phyloP scores from a whole-genome alignment of 768 basidiomycete genomes.

The button mushroom (Agaricus bisporus) region DNA sequence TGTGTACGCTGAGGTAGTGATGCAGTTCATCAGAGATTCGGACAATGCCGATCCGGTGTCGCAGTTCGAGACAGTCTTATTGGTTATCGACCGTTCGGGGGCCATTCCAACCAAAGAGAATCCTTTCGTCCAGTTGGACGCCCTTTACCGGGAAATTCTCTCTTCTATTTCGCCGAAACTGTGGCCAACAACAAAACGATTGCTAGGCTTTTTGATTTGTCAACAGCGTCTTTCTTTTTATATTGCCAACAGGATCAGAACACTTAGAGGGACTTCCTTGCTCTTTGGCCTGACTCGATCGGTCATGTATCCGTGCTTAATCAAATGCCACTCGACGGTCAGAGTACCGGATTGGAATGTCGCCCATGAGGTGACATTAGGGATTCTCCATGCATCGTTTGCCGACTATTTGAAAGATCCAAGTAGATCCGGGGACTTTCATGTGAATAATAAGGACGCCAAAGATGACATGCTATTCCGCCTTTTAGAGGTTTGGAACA shows the following conservation, averaged over 20 bases:
- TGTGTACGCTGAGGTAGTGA: neutral
- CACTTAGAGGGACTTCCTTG: neutral
- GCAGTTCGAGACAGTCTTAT: neutral
- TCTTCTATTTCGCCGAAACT: neutral
- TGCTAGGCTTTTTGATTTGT: neutral
- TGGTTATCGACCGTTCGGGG: neutral
- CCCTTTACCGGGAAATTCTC: neutral
- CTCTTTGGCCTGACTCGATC: neutral
- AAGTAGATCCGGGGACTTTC: neutral
- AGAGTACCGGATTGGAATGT: neutral
- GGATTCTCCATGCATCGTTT: constrained; percentile 35
- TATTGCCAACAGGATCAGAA: neutral
- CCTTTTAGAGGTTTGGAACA: neutral
- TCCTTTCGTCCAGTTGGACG: neutral
- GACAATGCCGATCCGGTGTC: neutral
- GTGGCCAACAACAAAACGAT: neutral
- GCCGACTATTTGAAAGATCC: neutral
- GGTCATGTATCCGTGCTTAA: neutral
- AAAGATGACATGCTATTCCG: neutral
- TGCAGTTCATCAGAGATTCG: neutral
- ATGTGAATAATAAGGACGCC: constrained; percentile 8
- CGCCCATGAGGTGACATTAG: neutral
- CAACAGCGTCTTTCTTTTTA: neutral
- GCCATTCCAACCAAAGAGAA: neutral
- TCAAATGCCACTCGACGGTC: neutral